Evolutionary conservation across 306 rosid genomes (phyloP).

Genomic region (Citrullus colocynthis): DNA sequence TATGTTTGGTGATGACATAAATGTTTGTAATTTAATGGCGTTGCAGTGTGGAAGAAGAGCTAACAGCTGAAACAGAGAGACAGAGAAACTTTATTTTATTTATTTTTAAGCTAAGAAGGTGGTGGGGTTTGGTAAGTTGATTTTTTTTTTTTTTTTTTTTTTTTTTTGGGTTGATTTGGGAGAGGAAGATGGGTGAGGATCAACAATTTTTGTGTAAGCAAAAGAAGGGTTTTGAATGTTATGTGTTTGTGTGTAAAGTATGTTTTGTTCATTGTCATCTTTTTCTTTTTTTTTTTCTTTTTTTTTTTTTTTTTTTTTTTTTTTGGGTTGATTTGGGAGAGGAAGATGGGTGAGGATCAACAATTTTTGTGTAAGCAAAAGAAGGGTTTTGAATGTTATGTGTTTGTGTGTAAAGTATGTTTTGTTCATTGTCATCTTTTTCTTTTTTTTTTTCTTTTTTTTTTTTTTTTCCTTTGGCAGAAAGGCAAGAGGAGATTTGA

Average conservation of each 20-base stretch:
- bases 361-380: background rate
- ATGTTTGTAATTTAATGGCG: constrained; percentile 3
- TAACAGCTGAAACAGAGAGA: background rate
- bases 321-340: background rate
- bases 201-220: background rate
- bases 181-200: background rate
- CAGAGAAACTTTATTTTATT: background rate
- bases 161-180: background rate
- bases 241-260: background rate
- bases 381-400: background rate
- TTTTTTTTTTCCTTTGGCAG: no score
- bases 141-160: background rate
- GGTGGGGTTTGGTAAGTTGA: background rate
- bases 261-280: background rate
- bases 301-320: background rate
- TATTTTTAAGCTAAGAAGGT: background rate
- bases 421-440: background rate
- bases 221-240: background rate
- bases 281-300: no score
- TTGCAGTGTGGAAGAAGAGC: background rate
- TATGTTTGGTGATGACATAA: constrained; percentile 5
- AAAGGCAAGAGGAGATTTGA: background rate
- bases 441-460: no score
- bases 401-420: background rate
- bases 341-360: background rate